Conservation (phyloP, 768 basidiomycete species). For the Amanita jacksonii region DNA sequence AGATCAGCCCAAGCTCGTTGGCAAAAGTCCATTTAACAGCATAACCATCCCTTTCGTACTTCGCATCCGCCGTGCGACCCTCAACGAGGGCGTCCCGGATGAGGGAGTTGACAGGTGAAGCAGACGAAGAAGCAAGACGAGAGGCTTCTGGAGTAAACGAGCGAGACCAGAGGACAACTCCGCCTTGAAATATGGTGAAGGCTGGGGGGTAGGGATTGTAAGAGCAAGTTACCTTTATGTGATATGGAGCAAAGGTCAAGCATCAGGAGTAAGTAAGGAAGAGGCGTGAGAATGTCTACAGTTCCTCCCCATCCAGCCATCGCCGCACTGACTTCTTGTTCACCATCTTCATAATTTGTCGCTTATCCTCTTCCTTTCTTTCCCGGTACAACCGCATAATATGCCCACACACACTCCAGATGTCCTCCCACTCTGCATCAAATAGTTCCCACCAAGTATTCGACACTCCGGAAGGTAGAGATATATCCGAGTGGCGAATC, state of each 20-base stretch:
- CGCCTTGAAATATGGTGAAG: no score
- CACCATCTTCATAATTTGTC: constrained; percentile 46
- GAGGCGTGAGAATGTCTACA: not conserved
- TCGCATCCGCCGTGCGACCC: constrained; percentile 70
- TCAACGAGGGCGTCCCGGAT: constrained; percentile 90
- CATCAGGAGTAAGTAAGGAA: no score
- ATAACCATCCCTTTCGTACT: constrained; percentile 91
- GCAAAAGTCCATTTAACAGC: constrained; percentile 91
- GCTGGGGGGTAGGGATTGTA: no score
- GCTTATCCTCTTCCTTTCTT: constrained; percentile 35
- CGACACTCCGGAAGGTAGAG: constrained; percentile 62
- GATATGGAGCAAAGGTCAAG: constrained; percentile 95
- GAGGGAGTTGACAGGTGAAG: constrained; percentile 82
- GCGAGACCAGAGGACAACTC: constrained; percentile 88
- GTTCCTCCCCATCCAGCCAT: constrained; percentile 58
- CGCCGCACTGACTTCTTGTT: constrained; percentile 71
- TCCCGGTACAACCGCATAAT: constrained; percentile 74
- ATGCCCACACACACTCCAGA: constrained; percentile 77
- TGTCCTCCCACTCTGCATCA: constrained; percentile 83
- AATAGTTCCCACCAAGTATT: constrained; percentile 92
- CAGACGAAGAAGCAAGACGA: constrained; percentile 54
- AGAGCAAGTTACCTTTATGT: no score
- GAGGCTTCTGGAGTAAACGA: constrained; percentile 88
- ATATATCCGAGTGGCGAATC: constrained; percentile 57
- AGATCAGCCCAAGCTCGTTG: constrained; percentile 93